Conservation (phyloP, 768 basidiomycete genomes). For the Hygrophoropsis aurantiaca region DNA sequence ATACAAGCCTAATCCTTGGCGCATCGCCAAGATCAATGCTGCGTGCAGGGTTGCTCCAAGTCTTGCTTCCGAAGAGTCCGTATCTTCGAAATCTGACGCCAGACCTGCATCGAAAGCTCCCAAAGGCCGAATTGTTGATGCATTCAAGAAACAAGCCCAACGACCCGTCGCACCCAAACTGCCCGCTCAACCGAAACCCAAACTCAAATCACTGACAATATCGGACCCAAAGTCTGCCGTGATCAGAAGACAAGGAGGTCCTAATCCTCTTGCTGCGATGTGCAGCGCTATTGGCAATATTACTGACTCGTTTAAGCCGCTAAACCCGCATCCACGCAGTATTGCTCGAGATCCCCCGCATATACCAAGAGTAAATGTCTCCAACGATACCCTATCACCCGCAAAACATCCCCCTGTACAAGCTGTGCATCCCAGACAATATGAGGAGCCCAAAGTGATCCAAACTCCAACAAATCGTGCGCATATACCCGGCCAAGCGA, state of each 20-base stretch:
- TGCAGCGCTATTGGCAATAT: no score
- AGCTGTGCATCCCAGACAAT: not conserved
- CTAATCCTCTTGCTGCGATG: no score
- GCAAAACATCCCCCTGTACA: no score
- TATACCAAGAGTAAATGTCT: not conserved
- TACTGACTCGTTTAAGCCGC: no score
- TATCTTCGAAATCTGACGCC: slow-evolving; percentile 4
- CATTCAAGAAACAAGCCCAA: slow-evolving; percentile 44
- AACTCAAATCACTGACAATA: not conserved
- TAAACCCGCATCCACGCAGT: no score
- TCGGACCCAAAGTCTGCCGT: no score
- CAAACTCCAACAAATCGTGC: not conserved
- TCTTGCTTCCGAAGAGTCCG: no score
- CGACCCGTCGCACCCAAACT: not conserved
- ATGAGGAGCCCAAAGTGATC: not conserved
- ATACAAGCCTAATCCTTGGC: slow-evolving; percentile 79
- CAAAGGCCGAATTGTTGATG: slow-evolving; percentile 41
- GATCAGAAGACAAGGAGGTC: no score
- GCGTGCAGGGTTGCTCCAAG: slow-evolving; percentile 42
- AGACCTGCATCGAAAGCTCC: slow-evolving; percentile 11
- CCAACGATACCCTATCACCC: no score
- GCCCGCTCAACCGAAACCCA: not conserved
- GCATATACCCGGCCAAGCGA: not conserved
- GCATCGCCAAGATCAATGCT: slow-evolving; percentile 79
- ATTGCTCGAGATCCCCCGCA: slow-evolving; percentile 16